A percentile compares a stretch with the other conserved stretches of the same genome.
These are phyloP conservation scores for Podila minutissima DNA, from an alignment of 192 early-diverging fungal genomes.

Conservation along the genomic window DNA sequence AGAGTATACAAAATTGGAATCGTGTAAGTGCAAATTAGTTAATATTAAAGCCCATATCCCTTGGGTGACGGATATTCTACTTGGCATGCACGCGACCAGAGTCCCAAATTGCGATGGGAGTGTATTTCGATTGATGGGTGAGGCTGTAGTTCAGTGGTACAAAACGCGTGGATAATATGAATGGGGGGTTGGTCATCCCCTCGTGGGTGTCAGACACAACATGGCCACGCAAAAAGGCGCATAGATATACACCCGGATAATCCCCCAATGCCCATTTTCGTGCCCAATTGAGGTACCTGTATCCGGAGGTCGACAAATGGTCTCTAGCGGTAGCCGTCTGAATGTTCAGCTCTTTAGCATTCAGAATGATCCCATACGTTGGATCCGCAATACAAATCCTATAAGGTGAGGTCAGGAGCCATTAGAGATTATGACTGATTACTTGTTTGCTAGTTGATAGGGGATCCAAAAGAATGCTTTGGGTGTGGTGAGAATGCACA, in stretches of 20 bases:
- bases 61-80: neutral
- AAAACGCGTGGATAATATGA: too few relatives aligned
- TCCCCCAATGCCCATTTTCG: too few relatives aligned
- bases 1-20: neutral
- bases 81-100: neutral
- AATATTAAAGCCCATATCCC: neutral
- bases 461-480: too few relatives aligned
- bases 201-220: too few relatives aligned
- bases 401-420: neutral
- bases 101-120: too few relatives aligned
- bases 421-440: neutral
- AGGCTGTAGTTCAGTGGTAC: too few relatives aligned
- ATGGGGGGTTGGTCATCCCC: too few relatives aligned
- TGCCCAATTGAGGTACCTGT: conserved; percentile 20
- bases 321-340: conserved; percentile 42
- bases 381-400: conserved; percentile 60
- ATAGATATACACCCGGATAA: too few relatives aligned
- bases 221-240: too few relatives aligned
- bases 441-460: neutral
- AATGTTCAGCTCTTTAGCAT: conserved; percentile 71
- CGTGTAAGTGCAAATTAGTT: neutral
- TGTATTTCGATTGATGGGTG: too few relatives aligned
- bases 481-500: too few relatives aligned
- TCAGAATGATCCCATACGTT: conserved; percentile 61
- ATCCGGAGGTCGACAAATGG: conserved; percentile 5